Conservation (phyloP, 768 basidiomycete genomes). For the Collybia sordida region DNA sequence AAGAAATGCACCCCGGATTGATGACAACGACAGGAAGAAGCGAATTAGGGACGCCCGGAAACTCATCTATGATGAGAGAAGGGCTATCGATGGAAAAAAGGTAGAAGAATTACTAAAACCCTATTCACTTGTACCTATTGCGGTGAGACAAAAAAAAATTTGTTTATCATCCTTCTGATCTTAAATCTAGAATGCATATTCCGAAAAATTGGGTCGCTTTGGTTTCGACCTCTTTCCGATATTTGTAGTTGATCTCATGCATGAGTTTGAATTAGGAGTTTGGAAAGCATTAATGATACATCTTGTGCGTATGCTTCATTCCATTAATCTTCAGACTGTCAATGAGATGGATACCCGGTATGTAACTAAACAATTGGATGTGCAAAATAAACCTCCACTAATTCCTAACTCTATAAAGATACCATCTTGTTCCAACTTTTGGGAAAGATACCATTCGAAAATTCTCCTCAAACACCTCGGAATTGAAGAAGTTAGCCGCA, state of each 20-base stretch:
- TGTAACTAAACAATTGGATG: not conserved
- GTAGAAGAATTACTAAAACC: slow-evolving; percentile 10
- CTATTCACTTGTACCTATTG: slow-evolving; percentile 11
- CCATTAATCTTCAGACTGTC: slow-evolving; percentile 10
- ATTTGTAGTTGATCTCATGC: slow-evolving; percentile 33
- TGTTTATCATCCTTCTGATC: not conserved
- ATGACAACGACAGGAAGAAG: not conserved
- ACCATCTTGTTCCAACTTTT: slow-evolving; percentile 14
- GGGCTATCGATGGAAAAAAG: slow-evolving; percentile 1
- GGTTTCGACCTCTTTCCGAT: slow-evolving; percentile 24
- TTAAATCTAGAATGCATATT: not conserved
- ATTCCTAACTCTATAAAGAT: not conserved
- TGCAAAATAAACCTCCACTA: not conserved
- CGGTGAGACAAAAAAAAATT: slow-evolving; percentile 1
- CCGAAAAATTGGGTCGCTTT: not conserved
- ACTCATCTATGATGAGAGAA: slow-evolving; percentile 2
- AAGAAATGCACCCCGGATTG: not conserved
- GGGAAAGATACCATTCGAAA: slow-evolving; percentile 18
- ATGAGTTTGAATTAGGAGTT: slow-evolving; percentile 36
- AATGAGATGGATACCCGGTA: slow-evolving; percentile 22
- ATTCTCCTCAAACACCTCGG: slow-evolving; percentile 23
- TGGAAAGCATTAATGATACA: slow-evolving; percentile 35
- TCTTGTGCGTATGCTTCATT: slow-evolving; percentile 30
- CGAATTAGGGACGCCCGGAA: not conserved
- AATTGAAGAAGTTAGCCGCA: slow-evolving; percentile 25